Evolutionary conservation across 495 filamentous ascomycete genomes (phyloP).

Genomic region (Aspergillus ostianus): DNA sequence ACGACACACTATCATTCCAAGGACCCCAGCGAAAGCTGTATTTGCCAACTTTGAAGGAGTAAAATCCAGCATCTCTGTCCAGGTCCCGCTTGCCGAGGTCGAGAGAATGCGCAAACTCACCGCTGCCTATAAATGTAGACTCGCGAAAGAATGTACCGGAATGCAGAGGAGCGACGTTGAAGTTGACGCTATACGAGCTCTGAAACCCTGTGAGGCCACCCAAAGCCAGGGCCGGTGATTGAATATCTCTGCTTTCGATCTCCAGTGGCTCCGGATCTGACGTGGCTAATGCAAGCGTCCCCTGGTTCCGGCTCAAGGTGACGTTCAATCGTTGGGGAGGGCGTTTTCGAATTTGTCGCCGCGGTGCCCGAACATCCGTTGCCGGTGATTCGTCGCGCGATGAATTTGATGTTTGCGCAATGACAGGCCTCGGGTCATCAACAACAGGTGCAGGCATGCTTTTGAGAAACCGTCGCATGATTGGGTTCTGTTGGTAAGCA

Average conservation of each 20-base stretch:
- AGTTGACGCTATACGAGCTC: slow-evolving; percentile 66
- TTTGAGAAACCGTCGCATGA: slow-evolving; percentile 41
- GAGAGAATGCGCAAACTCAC: slow-evolving; percentile 56
- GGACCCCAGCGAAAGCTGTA: slow-evolving; percentile 58
- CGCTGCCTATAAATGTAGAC: slow-evolving; percentile 73
- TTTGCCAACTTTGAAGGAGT: slow-evolving; percentile 46
- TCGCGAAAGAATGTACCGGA: slow-evolving; percentile 73
- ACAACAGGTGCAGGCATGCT: slow-evolving; percentile 8
- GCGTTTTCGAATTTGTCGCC: slow-evolving; percentile 45
- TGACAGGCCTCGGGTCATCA: neutral
- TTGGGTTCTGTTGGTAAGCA: slow-evolving; percentile 23
- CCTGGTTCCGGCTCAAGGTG: slow-evolving; percentile 23
- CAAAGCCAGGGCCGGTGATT: slow-evolving; percentile 10
- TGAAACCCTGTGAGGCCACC: slow-evolving; percentile 51
- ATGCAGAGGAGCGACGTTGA: slow-evolving; percentile 66
- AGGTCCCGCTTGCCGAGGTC: slow-evolving; percentile 31
- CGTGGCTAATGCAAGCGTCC: slow-evolving; percentile 10
- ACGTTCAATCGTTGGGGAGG: slow-evolving; percentile 54
- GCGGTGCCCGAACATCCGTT: slow-evolving; percentile 4
- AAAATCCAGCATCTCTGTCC: slow-evolving; percentile 30
- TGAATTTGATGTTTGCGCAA: neutral
- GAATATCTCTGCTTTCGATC: neutral
- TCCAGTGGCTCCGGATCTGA: slow-evolving; percentile 15
- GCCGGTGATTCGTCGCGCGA: slow-evolving; percentile 1
- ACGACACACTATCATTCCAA: slow-evolving; percentile 69